These are phyloP conservation scores for Penicillium sp. DNA, from an alignment of 2,329 filamentous ascomycete genomes.

Conservation along the genomic window DNA sequence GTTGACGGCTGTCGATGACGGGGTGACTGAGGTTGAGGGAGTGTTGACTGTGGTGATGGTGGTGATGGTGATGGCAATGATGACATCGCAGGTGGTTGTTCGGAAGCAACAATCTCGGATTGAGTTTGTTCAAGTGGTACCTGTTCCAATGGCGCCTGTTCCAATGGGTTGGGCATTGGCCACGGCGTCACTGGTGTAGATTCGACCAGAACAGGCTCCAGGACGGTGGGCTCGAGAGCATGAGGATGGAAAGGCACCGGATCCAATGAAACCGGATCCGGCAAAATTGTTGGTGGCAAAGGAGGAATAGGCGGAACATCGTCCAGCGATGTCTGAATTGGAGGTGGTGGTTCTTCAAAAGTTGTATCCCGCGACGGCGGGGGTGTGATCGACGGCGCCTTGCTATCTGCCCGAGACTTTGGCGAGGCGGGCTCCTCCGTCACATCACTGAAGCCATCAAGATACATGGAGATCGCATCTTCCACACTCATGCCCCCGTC, in stretches of 20 bases:
- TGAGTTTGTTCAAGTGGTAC: not conserved
- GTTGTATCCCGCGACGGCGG: slow-evolving; percentile 32
- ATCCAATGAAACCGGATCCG: slow-evolving; percentile 3
- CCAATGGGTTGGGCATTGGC: slow-evolving; percentile 9
- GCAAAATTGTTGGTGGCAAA: slow-evolving; percentile 12
- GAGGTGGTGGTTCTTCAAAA: slow-evolving; percentile 31
- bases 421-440: slow-evolving; percentile 42
- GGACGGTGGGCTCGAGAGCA: slow-evolving; percentile 6
- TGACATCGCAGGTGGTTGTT: slow-evolving; percentile 11
- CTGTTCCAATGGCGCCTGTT: slow-evolving; percentile 6
- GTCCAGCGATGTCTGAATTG: slow-evolving; percentile 23
- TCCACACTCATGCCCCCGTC: slow-evolving; percentile 62
- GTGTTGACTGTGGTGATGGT: slow-evolving; percentile 1
- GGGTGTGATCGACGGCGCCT: slow-evolving; percentile 34
- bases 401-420: slow-evolving; percentile 36
- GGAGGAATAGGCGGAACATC: slow-evolving; percentile 27
- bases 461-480: slow-evolving; percentile 65
- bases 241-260: not conserved
- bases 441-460: slow-evolving; percentile 58
- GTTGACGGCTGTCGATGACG: slow-evolving; percentile 30
- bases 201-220: slow-evolving; percentile 16
- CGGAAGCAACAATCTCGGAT: slow-evolving; percentile 2
- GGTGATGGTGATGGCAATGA: slow-evolving; percentile 12
- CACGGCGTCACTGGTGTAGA: slow-evolving; percentile 6
- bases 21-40: slow-evolving; percentile 6